Percentiles rank a stretch among this genome's conserved stretches.
Conservation (phyloP, 1,284 basidiomycete species). For the Puccinia triticina region DNA sequence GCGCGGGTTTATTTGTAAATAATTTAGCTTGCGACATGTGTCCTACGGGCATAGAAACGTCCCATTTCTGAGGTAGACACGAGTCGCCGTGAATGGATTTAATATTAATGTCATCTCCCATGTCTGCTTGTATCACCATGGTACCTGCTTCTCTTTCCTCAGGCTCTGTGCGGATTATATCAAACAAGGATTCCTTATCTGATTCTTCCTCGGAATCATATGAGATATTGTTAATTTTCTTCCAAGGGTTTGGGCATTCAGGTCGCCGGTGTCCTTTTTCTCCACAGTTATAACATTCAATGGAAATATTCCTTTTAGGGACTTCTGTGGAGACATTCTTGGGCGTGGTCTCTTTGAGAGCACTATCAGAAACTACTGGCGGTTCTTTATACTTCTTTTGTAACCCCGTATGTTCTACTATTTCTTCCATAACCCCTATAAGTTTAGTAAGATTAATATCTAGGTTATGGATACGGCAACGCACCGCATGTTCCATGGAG, state of each 20-base stretch:
- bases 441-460: neutral
- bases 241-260: constrained; percentile 1
- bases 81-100: neutral
- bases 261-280: neutral
- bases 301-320: neutral
- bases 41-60: neutral
- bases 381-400: neutral
- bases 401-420: neutral
- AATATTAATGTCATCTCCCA: neutral
- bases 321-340: no score
- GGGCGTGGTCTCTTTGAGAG: neutral
- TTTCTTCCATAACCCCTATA: neutral
- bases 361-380: neutral
- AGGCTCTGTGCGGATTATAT: neutral
- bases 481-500: no score
- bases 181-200: neutral
- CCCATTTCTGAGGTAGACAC: neutral
- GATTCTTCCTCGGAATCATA: neutral
- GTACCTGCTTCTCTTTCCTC: neutral
- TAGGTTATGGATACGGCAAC: neutral
- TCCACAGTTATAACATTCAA: no score
- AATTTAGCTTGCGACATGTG: constrained; percentile 1
- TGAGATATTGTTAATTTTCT: neutral
- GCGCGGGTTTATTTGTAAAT: neutral
- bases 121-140: neutral